A percentile compares a stretch with the other conserved stretches of the same genome.
These are phyloP conservation scores for Alternaria triticina DNA, from an alignment of 2,329 filamentous ascomycete species.

Conservation along the genomic window DNA sequence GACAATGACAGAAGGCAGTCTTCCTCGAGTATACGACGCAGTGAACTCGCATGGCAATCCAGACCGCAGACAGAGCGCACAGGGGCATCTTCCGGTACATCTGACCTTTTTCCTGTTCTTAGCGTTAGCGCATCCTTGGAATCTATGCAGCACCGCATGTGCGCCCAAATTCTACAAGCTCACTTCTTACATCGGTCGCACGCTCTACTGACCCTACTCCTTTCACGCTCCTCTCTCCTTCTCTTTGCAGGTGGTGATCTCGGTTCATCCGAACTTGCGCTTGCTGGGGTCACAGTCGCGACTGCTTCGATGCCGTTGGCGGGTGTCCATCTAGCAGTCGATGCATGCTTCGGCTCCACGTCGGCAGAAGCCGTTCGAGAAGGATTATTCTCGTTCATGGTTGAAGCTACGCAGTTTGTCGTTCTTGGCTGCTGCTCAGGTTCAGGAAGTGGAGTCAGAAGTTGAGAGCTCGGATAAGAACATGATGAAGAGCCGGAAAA, in stretches of 20 bases:
- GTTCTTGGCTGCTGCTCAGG: background rate
- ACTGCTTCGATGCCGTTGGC: constrained; percentile 22
- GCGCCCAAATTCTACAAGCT: constrained; percentile 16
- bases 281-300: constrained; percentile 10
- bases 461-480: constrained; percentile 10
- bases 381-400: constrained; percentile 1
- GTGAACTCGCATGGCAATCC: constrained; percentile 56
- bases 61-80: constrained; percentile 39
- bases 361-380: background rate
- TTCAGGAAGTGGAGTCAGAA: constrained; percentile 8
- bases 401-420: background rate
- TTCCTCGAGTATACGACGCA: constrained; percentile 57
- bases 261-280: constrained; percentile 29
- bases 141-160: constrained; percentile 1
- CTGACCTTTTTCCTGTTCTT: constrained; percentile 44
- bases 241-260: constrained; percentile 38
- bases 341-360: constrained; percentile 4
- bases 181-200: constrained; percentile 59
- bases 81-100: constrained; percentile 47
- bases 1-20: constrained; percentile 51
- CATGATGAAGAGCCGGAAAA: constrained; percentile 12
- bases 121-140: constrained; percentile 14
- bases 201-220: constrained; percentile 55
- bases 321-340: constrained; percentile 17
- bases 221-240: constrained; percentile 44